Conservation (phyloP, 352 stramenopile genomes). For the Discostella stelligera region DNA sequence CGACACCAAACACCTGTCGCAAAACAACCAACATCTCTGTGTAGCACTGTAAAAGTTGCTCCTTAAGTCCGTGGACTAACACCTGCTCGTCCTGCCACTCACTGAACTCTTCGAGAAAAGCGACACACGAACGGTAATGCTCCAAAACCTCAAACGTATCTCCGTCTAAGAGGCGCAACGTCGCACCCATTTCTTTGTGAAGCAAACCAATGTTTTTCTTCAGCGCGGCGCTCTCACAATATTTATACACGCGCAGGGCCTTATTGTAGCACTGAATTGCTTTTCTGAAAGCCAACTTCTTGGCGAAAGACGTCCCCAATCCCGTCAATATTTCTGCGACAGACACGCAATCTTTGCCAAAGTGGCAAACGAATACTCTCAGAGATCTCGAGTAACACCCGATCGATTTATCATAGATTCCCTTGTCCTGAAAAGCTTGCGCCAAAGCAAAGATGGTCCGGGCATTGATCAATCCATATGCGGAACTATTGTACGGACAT, state of each 20-base stretch:
- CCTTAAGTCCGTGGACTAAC: conserved; percentile 36
- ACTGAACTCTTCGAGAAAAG: conserved; percentile 59
- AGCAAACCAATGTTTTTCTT: conserved; percentile 59
- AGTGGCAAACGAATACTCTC: conserved; percentile 45
- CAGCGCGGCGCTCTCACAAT: conserved; percentile 43
- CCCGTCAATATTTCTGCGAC: conserved; percentile 52
- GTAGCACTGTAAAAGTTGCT: conserved; percentile 51
- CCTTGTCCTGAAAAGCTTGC: conserved; percentile 34
- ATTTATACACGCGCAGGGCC: conserved; percentile 58
- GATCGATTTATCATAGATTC: conserved; percentile 56
- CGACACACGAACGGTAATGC: conserved; percentile 57
- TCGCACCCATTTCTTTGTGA: conserved; percentile 50
- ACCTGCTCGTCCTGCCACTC: conserved; percentile 22
- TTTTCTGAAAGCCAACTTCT: conserved; percentile 54
- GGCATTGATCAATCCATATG: conserved; percentile 44
- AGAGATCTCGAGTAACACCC: conserved; percentile 51
- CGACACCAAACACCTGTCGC: conserved; percentile 35
- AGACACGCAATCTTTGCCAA: conserved; percentile 56
- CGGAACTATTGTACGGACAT: conserved; percentile 32
- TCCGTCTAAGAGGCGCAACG: conserved; percentile 42
- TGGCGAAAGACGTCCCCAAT: conserved; percentile 57
- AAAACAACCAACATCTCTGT: conserved; percentile 63
- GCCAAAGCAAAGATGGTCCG: conserved; percentile 41
- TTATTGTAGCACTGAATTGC: conserved; percentile 67
- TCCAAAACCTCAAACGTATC: conserved; percentile 59